phyloP scores from a whole-genome alignment of 345 rosid genomes.

The Corymbia maculata region DNA sequence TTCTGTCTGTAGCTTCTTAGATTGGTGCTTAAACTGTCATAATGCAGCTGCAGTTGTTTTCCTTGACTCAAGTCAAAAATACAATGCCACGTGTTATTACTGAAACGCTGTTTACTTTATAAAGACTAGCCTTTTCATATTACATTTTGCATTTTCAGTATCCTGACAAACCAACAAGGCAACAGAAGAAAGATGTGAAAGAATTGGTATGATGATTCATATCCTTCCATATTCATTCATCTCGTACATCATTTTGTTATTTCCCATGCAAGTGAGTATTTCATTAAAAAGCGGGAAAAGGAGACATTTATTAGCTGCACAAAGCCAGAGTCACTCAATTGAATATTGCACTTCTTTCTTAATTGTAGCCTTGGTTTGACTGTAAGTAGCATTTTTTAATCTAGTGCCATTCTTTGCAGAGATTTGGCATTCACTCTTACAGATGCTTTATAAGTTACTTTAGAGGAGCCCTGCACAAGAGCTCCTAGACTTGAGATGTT shows the following conservation, averaged over 20 bases:
- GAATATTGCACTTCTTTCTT: background rate
- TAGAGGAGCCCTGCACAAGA: background rate
- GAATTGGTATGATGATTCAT: constrained; percentile 53
- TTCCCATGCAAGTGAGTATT: background rate
- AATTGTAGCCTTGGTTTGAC: background rate
- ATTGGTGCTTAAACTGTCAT: background rate
- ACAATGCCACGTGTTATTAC: background rate
- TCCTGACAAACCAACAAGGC: constrained; percentile 95
- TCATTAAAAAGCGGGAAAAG: background rate
- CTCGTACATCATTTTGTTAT: background rate
- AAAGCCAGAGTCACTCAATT: background rate
- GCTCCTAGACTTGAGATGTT: background rate
- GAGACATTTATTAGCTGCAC: background rate
- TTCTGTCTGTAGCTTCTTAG: background rate
- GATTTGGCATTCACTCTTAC: background rate
- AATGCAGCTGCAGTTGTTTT: background rate
- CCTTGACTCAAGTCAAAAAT: background rate
- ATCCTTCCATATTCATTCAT: background rate
- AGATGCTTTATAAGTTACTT: background rate
- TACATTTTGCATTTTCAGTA: constrained; percentile 34
- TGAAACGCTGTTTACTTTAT: background rate
- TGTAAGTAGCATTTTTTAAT: background rate
- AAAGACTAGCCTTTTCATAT: background rate
- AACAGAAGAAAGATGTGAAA: constrained; percentile 84
- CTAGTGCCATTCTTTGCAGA: background rate